Conservation (phyloP, 805 yeast species). For the Zygoascus biomembranicola region DNA sequence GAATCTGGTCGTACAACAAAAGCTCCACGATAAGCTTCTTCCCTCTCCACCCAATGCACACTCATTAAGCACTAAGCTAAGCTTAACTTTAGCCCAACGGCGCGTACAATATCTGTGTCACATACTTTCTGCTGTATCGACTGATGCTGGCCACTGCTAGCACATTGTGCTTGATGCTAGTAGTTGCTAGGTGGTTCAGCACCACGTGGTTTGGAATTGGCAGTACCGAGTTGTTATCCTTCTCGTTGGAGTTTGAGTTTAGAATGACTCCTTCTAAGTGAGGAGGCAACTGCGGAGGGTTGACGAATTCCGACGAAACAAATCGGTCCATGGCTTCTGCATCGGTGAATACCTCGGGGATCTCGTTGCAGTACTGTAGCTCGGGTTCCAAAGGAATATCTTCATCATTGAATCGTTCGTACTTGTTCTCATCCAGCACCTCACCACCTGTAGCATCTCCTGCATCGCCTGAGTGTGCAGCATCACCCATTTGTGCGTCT, state of each 20-base stretch:
- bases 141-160: conserved; percentile 88
- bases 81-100: conserved; percentile 40
- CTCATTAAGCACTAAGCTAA: too few relatives aligned
- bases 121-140: conserved; percentile 82
- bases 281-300: conserved; percentile 96
- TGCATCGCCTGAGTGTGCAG: not conserved
- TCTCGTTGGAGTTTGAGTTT: conserved; percentile 62
- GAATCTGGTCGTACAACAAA: too few relatives aligned
- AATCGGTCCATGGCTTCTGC: conserved; percentile 37
- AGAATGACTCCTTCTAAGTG: conserved; percentile 90
- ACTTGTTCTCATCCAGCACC: conserved; percentile 23
- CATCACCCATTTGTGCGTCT: not conserved
- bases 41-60: too few relatives aligned
- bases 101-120: conserved; percentile 85
- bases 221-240: conserved; percentile 77
- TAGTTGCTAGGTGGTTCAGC: conserved; percentile 86
- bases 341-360: conserved; percentile 35
- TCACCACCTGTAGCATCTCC: conserved; percentile 3
- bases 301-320: conserved; percentile 40
- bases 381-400: conserved; percentile 52
- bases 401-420: conserved; percentile 55
- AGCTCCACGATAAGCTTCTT: too few relatives aligned
- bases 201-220: conserved; percentile 95
- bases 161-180: conserved; percentile 87
- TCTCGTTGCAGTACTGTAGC: conserved; percentile 38